phyloP scores from a whole-genome alignment of 192 early-diverging fungal genomes.

The Linnemannia exigua region DNA sequence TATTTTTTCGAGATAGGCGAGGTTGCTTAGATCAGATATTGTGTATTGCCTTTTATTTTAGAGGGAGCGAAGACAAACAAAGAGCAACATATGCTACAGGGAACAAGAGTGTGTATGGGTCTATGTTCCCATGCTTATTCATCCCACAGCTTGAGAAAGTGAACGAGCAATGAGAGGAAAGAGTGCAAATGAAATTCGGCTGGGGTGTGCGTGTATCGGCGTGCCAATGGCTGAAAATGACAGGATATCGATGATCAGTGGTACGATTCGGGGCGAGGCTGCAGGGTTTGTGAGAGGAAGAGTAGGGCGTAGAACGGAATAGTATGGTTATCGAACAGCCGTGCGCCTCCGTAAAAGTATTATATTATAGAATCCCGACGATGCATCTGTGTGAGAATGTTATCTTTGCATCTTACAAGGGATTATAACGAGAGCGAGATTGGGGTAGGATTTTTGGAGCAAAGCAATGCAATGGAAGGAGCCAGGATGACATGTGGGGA shows the following conservation, averaged over 20 bases:
- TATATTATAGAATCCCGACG: neutral
- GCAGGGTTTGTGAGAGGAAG: neutral
- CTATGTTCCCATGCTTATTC: neutral
- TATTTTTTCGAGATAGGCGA: neutral
- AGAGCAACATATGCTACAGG: neutral
- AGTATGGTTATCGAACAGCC: neutral
- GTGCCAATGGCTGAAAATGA: neutral
- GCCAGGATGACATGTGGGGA: constrained; percentile 2
- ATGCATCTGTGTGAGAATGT: neutral
- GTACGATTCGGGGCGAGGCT: neutral
- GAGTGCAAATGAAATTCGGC: neutral
- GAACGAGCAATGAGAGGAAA: neutral
- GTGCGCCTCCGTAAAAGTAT: neutral
- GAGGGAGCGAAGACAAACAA: neutral
- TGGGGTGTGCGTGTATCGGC: neutral
- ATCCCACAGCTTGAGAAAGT: neutral
- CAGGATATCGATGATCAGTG: neutral
- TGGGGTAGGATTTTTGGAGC: neutral
- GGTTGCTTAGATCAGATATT: too few species aligned
- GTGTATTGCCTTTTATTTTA: neutral
- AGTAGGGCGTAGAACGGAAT: neutral
- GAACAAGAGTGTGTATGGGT: neutral
- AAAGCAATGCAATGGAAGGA: neutral
- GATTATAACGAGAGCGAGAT: neutral
- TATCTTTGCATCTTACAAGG: neutral